phyloP scores from a whole-genome alignment of 148 eudicot species.

The Rhododendron griersonianum region DNA sequence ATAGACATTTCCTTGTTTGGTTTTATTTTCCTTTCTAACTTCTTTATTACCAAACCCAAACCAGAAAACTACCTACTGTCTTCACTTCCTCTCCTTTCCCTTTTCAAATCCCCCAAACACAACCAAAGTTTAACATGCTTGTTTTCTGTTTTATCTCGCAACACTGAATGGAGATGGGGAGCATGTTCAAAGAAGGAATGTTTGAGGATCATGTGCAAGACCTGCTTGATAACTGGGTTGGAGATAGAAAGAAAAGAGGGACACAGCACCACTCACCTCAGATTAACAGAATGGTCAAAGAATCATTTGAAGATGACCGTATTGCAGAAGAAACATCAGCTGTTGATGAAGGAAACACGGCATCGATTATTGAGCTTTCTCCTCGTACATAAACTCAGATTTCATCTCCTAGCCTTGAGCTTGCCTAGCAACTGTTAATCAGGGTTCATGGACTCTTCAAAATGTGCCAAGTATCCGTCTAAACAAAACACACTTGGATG shows the following conservation, averaged over 20 bases:
- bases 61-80: background rate
- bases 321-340: conserved; percentile 7
- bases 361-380: conserved; percentile 18
- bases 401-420: background rate
- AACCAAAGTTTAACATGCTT: background rate
- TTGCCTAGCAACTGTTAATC: background rate
- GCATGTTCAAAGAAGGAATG: conserved; percentile 43
- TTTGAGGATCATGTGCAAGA: background rate
- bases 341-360: conserved; percentile 7
- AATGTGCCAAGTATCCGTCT: background rate
- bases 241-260: conserved; percentile 14
- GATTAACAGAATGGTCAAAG: background rate
- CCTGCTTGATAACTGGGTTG: conserved; percentile 24
- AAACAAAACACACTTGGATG: background rate
- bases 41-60: background rate
- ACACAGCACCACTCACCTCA: background rate
- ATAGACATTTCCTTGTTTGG: background rate
- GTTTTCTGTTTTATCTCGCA: background rate
- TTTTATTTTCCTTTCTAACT: background rate
- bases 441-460: background rate
- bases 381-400: background rate
- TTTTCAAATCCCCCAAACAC: background rate
- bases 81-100: background rate
- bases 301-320: conserved; percentile 8
- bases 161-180: conserved; percentile 51